phyloP scores from a whole-genome alignment of 2,329 filamentous ascomycete genomes.

The Talaromyces verruculosus region DNA sequence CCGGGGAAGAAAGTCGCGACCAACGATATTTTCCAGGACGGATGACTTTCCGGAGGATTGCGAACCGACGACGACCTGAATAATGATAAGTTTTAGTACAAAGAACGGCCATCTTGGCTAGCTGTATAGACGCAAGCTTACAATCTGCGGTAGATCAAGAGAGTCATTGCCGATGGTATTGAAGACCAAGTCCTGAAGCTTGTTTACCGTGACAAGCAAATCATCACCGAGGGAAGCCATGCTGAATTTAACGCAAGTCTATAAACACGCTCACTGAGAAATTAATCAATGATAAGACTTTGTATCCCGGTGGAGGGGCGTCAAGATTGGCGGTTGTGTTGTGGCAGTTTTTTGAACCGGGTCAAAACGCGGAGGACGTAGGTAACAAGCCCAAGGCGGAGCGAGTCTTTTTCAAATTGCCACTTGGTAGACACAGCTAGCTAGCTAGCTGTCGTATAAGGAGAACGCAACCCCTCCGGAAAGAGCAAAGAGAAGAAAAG shows the following conservation, averaged over 20 bases:
- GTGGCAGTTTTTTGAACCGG: slow-evolving; percentile 5
- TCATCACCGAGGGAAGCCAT: slow-evolving; percentile 98
- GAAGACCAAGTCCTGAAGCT: slow-evolving; percentile 97
- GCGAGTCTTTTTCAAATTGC: not conserved
- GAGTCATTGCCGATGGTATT: slow-evolving; percentile 99
- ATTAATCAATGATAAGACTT: not conserved
- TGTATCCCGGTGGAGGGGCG: not conserved
- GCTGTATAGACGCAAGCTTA: slow-evolving; percentile 50
- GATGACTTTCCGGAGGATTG: slow-evolving; percentile 98
- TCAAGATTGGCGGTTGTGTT: slow-evolving; percentile 4
- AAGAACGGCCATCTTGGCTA: not conserved
- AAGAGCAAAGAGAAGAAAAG: not conserved
- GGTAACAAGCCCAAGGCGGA: not conserved
- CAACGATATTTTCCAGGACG: slow-evolving; percentile 97
- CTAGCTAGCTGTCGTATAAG: not conserved
- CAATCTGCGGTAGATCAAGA: slow-evolving; percentile 95
- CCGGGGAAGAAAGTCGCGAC: slow-evolving; percentile 92
- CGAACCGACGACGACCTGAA: slow-evolving; percentile 92
- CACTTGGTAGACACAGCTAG: not conserved
- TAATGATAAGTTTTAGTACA: slow-evolving; percentile 14
- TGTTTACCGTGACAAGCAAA: slow-evolving; percentile 92
- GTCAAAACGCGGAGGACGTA: slow-evolving; percentile 1
- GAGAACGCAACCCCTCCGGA: not conserved
- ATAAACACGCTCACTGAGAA: not conserved
- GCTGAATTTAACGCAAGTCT: slow-evolving; percentile 22